Evolutionary conservation across 257 asterid genomes (phyloP).

Genomic region (Fraxinus anomala): DNA sequence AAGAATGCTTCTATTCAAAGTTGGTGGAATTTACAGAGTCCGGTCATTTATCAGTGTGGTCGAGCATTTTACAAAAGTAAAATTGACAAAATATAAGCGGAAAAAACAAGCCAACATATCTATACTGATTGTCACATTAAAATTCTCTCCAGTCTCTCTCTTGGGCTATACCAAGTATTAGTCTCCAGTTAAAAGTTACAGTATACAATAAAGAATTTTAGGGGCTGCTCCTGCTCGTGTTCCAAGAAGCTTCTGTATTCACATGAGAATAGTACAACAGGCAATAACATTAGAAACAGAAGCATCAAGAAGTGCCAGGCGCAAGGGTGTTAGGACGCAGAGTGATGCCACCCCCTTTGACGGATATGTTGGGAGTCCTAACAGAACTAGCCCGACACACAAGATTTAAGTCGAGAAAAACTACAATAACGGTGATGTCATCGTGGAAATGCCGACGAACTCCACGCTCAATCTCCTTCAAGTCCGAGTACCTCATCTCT

Average conservation of each 20-base stretch:
- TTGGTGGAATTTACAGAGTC: too few species aligned
- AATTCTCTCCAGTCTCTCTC: conserved; percentile 29
- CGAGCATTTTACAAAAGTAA: too few species aligned
- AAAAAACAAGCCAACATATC: conserved; percentile 26
- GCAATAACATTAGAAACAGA: conserved; percentile 27
- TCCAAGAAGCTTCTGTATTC: conserved; percentile 42
- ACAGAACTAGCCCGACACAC: conserved; percentile 71
- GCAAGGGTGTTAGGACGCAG: conserved; percentile 56
- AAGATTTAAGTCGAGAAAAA: conserved; percentile 69
- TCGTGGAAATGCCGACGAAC: conserved; percentile 93
- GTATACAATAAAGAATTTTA: conserved; percentile 50
- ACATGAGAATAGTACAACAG: conserved; percentile 16
- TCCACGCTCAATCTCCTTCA: conserved; percentile 84
- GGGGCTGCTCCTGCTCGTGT: conserved; percentile 46
- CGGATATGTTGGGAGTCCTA: conserved; percentile 54
- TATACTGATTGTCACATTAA: conserved; percentile 38
- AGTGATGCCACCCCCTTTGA: conserved; percentile 67
- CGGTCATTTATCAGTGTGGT: background rate
- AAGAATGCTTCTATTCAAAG: too few species aligned
- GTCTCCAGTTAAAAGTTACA: conserved; percentile 54
- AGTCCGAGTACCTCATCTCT: conserved; percentile 90
- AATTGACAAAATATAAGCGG: too few species aligned
- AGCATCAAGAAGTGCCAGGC: conserved; percentile 42
- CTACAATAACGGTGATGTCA: conserved; percentile 71
- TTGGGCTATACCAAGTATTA: conserved; percentile 38